Conservation (phyloP, 1,139 yeast genomes). For the Starmera stellimalicola region DNA sequence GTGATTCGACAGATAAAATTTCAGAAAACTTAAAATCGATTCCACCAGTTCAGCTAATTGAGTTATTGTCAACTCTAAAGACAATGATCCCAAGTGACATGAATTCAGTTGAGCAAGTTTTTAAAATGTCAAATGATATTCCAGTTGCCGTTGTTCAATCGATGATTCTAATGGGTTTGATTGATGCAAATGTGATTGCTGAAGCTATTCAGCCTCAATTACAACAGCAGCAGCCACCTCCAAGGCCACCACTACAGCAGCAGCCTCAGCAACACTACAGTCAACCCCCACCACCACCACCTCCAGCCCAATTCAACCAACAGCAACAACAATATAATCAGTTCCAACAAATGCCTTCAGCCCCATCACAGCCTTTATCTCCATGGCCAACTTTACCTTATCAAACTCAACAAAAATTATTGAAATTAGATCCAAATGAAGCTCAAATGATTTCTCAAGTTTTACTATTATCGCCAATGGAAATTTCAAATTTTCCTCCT, state of each 20-base stretch:
- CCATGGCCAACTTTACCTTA: slow-evolving; percentile 43
- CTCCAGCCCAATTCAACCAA: too few relatives aligned
- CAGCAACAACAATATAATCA: slow-evolving; percentile 8
- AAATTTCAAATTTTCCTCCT: slow-evolving; percentile 44
- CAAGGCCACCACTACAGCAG: slow-evolving; percentile 9
- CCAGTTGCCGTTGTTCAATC: slow-evolving; percentile 67
- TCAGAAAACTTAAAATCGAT: slow-evolving; percentile 41
- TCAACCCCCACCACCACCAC: slow-evolving; percentile 6
- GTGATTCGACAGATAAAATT: slow-evolving; percentile 32
- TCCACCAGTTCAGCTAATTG: slow-evolving; percentile 63
- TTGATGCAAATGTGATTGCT: slow-evolving; percentile 53
- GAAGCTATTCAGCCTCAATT: slow-evolving; percentile 26
- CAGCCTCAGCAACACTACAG: slow-evolving; percentile 8
- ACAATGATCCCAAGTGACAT: slow-evolving; percentile 38
- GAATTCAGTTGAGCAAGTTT: slow-evolving; percentile 40
- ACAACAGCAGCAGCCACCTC: slow-evolving; percentile 8
- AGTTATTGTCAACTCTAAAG: slow-evolving; percentile 56
- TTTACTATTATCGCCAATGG: slow-evolving; percentile 45
- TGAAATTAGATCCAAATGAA: slow-evolving; percentile 42
- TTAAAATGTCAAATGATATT: slow-evolving; percentile 47
- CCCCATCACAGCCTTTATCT: background rate
- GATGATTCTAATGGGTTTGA: slow-evolving; percentile 64
- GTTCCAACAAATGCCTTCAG: slow-evolving; percentile 8
- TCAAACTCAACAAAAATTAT: slow-evolving; percentile 37
- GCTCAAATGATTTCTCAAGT: slow-evolving; percentile 61